Evolutionary conservation across 768 basidiomycete species (phyloP).

Genomic region (Tubosaeta sp.): DNA sequence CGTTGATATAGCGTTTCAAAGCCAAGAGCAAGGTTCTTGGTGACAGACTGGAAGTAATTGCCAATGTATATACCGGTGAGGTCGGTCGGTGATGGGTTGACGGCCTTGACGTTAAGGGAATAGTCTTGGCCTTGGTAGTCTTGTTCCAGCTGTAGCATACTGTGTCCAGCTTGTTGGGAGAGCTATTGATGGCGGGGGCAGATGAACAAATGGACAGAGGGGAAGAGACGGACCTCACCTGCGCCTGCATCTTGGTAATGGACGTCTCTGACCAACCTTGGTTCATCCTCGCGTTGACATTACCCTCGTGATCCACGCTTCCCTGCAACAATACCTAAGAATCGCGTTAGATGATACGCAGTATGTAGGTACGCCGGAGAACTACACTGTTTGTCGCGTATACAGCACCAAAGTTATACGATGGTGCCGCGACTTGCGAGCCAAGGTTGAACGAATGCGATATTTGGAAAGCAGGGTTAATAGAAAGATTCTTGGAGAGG

Average conservation of each 20-base stretch:
- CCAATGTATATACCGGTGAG: conserved; percentile 88
- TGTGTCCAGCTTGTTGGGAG: conserved; percentile 72
- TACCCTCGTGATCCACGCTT: conserved; percentile 89
- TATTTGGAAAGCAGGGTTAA: conserved; percentile 96
- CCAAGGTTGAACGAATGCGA: conserved; percentile 94
- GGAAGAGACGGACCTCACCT: conserved; percentile 47
- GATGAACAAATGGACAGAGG: background rate
- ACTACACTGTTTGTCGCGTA: conserved; percentile 80
- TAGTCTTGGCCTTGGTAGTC: conserved; percentile 89
- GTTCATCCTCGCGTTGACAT: conserved; percentile 83
- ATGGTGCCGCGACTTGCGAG: conserved; percentile 75
- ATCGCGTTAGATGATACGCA: conserved; percentile 16
- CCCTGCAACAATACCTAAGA: conserved; percentile 89
- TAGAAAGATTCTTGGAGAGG: conserved; percentile 87
- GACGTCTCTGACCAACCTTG: conserved; percentile 77
- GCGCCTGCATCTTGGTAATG: conserved; percentile 82
- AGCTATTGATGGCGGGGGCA: conserved; percentile 46
- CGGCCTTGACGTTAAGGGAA: conserved; percentile 76
- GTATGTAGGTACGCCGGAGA: conserved; percentile 7
- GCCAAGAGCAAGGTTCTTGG: conserved; percentile 86
- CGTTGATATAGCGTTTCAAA: conserved; percentile 82
- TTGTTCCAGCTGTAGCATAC: conserved; percentile 91
- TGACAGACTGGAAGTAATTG: conserved; percentile 89
- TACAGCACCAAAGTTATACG: conserved; percentile 93
- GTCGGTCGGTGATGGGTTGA: conserved; percentile 89